Percentiles rank a stretch among this genome's conserved stretches.
These are phyloP conservation scores for Annulohypoxylon nitens DNA, from an alignment of 495 filamentous ascomycete species.

Conservation along the genomic window DNA sequence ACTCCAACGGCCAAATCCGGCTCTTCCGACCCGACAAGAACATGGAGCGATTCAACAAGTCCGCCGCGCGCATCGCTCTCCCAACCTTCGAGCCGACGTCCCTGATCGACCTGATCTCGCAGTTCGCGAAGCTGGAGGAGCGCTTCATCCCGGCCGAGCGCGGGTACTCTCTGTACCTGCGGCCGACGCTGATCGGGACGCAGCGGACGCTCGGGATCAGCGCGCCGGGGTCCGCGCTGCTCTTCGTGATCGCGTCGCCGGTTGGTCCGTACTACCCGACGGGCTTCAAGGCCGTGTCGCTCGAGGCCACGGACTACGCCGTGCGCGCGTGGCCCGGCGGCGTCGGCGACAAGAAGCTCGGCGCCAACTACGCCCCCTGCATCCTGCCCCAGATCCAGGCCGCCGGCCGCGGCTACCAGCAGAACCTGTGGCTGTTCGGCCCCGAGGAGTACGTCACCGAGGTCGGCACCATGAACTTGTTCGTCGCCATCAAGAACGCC, in stretches of 20 bases:
- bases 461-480: constrained; percentile 98
- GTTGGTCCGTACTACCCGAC: constrained; percentile 98
- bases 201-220: constrained; percentile 93
- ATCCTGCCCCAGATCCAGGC: constrained; percentile 93
- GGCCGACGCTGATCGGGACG: constrained; percentile 97
- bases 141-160: constrained; percentile 86
- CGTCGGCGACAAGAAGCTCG: constrained; percentile 96
- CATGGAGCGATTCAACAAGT: constrained; percentile 93
- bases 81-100: constrained; percentile 80
- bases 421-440: constrained; percentile 97
- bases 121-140: constrained; percentile 82
- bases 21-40: constrained; percentile 97
- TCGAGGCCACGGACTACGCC: constrained; percentile 94
- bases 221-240: constrained; percentile 87
- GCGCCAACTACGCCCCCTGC: constrained; percentile 97
- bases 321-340: constrained; percentile 98
- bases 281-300: constrained; percentile 94
- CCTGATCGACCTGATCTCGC: constrained; percentile 82
- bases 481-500: constrained; percentile 82
- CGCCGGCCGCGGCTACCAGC: constrained; percentile 90
- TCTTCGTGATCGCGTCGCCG: constrained; percentile 95
- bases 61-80: constrained; percentile 88
- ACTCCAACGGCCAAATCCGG: constrained; percentile 76
- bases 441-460: constrained; percentile 95
- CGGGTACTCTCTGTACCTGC: constrained; percentile 94